These are phyloP conservation scores for Lactarius akahatsu DNA, from an alignment of 768 basidiomycete species.

Conservation along the genomic window DNA sequence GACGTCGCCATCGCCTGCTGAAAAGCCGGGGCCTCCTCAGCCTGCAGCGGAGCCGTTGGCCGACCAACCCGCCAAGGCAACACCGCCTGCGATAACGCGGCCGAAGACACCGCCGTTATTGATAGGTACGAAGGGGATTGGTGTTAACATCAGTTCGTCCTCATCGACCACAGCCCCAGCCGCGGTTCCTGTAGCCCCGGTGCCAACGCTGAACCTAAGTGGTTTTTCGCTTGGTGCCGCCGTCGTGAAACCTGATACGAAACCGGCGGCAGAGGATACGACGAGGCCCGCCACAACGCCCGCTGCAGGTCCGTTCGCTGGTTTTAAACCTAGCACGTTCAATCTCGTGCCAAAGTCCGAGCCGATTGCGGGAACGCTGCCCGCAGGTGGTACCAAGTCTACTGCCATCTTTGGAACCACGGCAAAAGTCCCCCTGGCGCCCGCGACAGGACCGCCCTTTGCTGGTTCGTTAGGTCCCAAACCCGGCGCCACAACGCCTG, in stretches of 20 bases:
- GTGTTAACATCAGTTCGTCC: neutral
- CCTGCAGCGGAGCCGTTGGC: slow-evolving; percentile 11
- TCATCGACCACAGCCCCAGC: neutral
- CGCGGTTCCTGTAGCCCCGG: neutral
- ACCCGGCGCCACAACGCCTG: neutral
- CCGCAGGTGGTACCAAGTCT: slow-evolving; percentile 9
- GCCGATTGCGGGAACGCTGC: slow-evolving; percentile 1
- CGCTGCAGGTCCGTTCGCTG: neutral
- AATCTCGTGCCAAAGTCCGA: slow-evolving; percentile 18
- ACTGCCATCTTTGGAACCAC: neutral
- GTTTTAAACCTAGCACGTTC: neutral
- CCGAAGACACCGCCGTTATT: slow-evolving; percentile 46
- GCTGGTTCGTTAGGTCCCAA: neutral
- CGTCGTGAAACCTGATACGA: slow-evolving; percentile 6
- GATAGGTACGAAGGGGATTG: neutral
- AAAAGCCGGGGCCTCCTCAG: slow-evolving; percentile 15
- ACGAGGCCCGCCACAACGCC: slow-evolving; percentile 2
- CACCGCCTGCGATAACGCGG: slow-evolving; percentile 35
- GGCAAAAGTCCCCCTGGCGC: slow-evolving; percentile 9
- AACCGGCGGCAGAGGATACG: neutral
- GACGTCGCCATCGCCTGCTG: slow-evolving; percentile 9
- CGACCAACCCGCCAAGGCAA: slow-evolving; percentile 10
- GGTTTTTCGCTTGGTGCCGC: slow-evolving; percentile 6
- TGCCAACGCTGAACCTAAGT: neutral
- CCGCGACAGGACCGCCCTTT: slow-evolving; percentile 26